A percentile compares a stretch with the other conserved stretches of the same genome.
Conservation (phyloP, 371 early-diverging fungal genomes). For the Dichotomocladium elegans region DNA sequence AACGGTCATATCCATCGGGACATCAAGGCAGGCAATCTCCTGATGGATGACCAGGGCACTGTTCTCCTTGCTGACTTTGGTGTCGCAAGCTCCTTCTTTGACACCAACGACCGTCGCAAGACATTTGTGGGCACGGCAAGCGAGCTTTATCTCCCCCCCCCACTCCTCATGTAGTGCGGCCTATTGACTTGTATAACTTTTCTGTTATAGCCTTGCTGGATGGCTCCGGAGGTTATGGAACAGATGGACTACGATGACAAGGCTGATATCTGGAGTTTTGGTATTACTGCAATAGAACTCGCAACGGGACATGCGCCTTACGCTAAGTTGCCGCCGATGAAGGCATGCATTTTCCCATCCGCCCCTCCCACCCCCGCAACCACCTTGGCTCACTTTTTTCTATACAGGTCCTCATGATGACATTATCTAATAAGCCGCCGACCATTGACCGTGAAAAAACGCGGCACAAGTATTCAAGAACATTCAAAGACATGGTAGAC, state of each 20-base stretch:
- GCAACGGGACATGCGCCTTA: slow-evolving; percentile 91
- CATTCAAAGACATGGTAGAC: slow-evolving; percentile 86
- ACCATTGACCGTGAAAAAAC: slow-evolving; percentile 74
- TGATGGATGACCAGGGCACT: slow-evolving; percentile 79
- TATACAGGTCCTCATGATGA: slow-evolving; percentile 73
- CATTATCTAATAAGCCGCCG: slow-evolving; percentile 85
- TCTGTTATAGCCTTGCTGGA: slow-evolving; percentile 76
- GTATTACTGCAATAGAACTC: slow-evolving; percentile 87
- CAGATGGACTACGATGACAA: slow-evolving; percentile 81
- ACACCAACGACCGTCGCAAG: slow-evolving; percentile 76
- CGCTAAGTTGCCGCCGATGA: slow-evolving; percentile 86
- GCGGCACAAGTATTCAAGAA: slow-evolving; percentile 68
- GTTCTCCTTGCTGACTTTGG: slow-evolving; percentile 90
- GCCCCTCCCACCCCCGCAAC: no score
- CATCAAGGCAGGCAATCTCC: slow-evolving; percentile 86
- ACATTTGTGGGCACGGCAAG: slow-evolving; percentile 85
- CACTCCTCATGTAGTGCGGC: no score
- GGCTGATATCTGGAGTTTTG: slow-evolving; percentile 94
- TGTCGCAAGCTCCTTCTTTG: slow-evolving; percentile 75
- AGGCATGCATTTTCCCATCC: slow-evolving; percentile 79
- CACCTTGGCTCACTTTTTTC: slow-evolving; percentile 58
- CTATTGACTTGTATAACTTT: slow-evolving; percentile 60
- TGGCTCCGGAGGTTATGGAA: slow-evolving; percentile 85
- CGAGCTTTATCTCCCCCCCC: no score
- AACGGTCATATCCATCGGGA: slow-evolving; percentile 91